Evolutionary conservation across 129 eudicot genomes (phyloP).

Genomic region (Lonicera japonica): DNA sequence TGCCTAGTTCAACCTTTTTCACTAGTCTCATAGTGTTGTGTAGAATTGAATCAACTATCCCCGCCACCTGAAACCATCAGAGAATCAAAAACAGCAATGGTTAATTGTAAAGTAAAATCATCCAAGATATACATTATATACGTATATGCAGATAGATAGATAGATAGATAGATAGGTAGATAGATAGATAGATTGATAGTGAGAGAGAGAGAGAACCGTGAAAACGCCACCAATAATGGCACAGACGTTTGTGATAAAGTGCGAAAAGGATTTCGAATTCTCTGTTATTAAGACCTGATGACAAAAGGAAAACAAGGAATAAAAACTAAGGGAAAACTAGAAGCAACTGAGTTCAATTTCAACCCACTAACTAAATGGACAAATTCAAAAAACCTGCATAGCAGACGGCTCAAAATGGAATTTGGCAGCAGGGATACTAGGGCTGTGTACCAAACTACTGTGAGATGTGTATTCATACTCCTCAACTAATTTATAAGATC

Average conservation of each 20-base stretch:
- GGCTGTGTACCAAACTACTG: slow-evolving; percentile 80
- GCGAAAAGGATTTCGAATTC: slow-evolving; percentile 61
- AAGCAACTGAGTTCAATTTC: neutral
- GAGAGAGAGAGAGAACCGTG: slow-evolving; percentile 51
- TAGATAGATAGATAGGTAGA: neutral
- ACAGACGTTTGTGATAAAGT: slow-evolving; percentile 87
- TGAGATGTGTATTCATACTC: slow-evolving; percentile 93
- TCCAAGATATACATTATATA: neutral
- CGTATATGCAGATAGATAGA: neutral
- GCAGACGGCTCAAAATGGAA: slow-evolving; percentile 86
- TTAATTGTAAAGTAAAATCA: neutral
- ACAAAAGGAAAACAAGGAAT: neutral
- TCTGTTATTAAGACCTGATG: slow-evolving; percentile 71
- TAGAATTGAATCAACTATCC: slow-evolving; percentile 83
- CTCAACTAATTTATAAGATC: slow-evolving; percentile 60
- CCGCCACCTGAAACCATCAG: slow-evolving; percentile 69
- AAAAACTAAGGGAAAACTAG: neutral
- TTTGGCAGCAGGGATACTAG: slow-evolving; percentile 67
- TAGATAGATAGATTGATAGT: neutral
- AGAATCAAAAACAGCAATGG: slow-evolving; percentile 3
- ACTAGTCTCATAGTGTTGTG: slow-evolving; percentile 74
- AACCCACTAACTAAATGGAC: neutral
- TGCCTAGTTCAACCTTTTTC: slow-evolving; percentile 91
- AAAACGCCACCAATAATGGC: slow-evolving; percentile 97
- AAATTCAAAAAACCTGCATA: slow-evolving; percentile 66